Evolutionary conservation across 257 asterid species (phyloP), one percentile per base, ranked within the genome.

Genomic region (Gentiana macrophylla): DNA sequence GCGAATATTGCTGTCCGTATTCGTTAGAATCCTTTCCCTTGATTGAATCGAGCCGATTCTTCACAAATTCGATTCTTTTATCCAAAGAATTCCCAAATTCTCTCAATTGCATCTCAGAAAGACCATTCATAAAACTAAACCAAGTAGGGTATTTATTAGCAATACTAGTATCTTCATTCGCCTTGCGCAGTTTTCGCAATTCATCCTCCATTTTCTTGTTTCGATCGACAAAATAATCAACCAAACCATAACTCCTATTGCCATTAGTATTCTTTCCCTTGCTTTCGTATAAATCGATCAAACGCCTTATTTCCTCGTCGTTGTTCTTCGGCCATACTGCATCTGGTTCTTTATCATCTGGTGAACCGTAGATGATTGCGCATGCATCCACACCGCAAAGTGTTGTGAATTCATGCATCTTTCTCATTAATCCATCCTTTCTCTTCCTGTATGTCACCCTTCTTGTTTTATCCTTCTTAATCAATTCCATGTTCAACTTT

Each of bases 321-420:
- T 71, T 54, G 49, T 71, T 54, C 10, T 67, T 63, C 12, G 94
- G 94, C 94, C 92, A 86, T 8, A 77, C 61, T 41, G 1, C 10
- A 8, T 72, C 82, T 3, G 80, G 72, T 32, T 77, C 74, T 1
- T 32, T 10, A 36, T 71, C 62, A n/a, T 62, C 77, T 48, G 67
- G 64, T 0, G 91, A 82, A 2, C 79, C 84, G 53, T 73, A 75
- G 67, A 87, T 78, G 34, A 87, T 80, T 77, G 84, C 68, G 67
- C 92, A 84, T 0, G 89, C 86, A 6, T 53, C 56, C 3, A 87
- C 87, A 53, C 77, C 94, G 38, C 94, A 84, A 0, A 87, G 80
- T 0, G 94, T 87, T 4, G 87, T 77, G 76, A 87, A 73, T 54
- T 87, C 94, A 8, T 70, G 72, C 57, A 82, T 53, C 53, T 87